A percentile compares a stretch with the other conserved stretches of the same genome.
phyloP scores from a whole-genome alignment of 1,139 yeast species.

The Kodamaea arcana region DNA sequence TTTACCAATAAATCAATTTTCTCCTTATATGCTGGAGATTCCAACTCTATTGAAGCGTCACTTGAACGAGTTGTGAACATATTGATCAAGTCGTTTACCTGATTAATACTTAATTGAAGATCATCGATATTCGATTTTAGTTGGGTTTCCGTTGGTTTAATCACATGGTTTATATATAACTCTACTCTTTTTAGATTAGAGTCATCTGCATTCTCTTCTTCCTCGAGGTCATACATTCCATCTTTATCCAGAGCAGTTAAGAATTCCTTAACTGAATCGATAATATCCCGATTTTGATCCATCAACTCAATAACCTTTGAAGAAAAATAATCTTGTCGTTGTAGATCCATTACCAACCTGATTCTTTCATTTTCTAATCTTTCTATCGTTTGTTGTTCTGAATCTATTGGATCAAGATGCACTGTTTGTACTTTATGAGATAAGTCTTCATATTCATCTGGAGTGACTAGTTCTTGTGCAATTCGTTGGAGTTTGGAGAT shows the following conservation, averaged over 20 bases:
- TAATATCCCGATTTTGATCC: constrained; percentile 37
- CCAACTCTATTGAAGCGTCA: constrained; percentile 5
- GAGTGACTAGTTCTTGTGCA: constrained; percentile 20
- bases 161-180: constrained; percentile 6
- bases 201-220: constrained; percentile 3
- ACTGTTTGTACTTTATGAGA: neutral
- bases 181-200: constrained; percentile 6
- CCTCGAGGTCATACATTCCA: constrained; percentile 14
- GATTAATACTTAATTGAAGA: constrained; percentile 6
- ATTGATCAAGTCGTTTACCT: constrained; percentile 7
- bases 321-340: constrained; percentile 37
- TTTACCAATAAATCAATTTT: constrained; percentile 20
- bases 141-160: constrained; percentile 12
- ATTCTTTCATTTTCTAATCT: constrained; percentile 34
- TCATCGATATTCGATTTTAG: constrained; percentile 8
- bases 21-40: constrained; percentile 15
- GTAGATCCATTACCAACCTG: constrained; percentile 38
- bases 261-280: constrained; percentile 38
- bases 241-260: constrained; percentile 20
- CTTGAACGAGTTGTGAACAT: constrained; percentile 7
- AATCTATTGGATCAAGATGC: constrained; percentile 1
- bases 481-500: constrained; percentile 19
- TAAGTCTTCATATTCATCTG: constrained; percentile 14
- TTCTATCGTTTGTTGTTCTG: constrained; percentile 13
- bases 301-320: constrained; percentile 33